Base-by-base conservation (phyloP, 2,329 filamentous ascomycete species). In the Talaromyces pinophilus region DNA sequence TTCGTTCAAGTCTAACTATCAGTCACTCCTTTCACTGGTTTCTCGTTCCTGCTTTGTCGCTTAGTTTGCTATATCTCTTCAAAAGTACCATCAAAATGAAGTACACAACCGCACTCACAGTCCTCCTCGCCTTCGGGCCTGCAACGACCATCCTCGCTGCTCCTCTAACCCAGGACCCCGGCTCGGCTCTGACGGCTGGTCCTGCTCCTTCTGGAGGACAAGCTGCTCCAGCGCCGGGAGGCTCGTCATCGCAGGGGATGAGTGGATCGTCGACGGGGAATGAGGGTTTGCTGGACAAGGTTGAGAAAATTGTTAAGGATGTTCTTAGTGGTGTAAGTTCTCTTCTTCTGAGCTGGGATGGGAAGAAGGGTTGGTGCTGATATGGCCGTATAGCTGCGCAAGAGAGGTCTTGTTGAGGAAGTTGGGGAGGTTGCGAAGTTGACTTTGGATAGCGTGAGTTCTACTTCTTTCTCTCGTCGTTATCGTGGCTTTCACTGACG, bases 61-160 rank as follows among this genome's bases (percentile, higher is more conserved):
- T 11, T 5, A 52, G 11, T 22, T 52, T 52, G 30, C 30, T n/a
- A 42, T 42, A 7, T 17, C 30, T 35, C 13, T 63, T 30, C 4
- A 25, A 57, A 2, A 22, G n/a, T 3, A 5, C 22, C 22, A 59
- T 5, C 33, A 66, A 48, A 59, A 67, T 67, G 65, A 64, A 62
- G 57, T 67, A 57, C 40, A 62, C 54, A 25, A 44, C 62, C 17
- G 62, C 62, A 33, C 35, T 67, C 7, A 44, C 65, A 8, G 19
- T 62, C 7, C 15, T 64, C 25, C 65, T 67, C 11, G 62, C 65
- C 65, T 62, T 63, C 33, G 57, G 65, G 48, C 65, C 65, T 28
- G 55, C 65, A 4, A 46, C 62, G 2, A 59, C 2, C 44, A 33
- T 67, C 50, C 33, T 67, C 15, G 65, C 65, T 42, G 65, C 65